Evolutionary conservation across 768 basidiomycete genomes (phyloP).

Genomic region (Boletus edulis): DNA sequence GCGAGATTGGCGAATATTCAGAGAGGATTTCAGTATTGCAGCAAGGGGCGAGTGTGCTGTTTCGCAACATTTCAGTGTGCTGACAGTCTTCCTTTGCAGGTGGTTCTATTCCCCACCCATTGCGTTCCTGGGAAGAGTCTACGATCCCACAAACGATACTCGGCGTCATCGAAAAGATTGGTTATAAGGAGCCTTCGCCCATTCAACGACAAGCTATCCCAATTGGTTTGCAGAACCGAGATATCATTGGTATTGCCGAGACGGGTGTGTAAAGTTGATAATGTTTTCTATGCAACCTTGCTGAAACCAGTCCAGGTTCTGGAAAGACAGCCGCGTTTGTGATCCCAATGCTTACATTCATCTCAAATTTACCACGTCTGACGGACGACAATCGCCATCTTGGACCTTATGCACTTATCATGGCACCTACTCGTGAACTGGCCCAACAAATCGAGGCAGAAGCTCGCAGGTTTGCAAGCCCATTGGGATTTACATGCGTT

Average conservation of each 20-base stretch:
- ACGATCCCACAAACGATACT: conserved; percentile 75
- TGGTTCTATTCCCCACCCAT: conserved; percentile 89
- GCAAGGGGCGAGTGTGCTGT: conserved; percentile 62
- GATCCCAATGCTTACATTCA: conserved; percentile 96
- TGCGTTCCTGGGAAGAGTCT: conserved; percentile 92
- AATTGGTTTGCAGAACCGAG: conserved; percentile 95
- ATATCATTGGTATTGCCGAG: conserved; percentile 98
- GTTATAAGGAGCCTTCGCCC: conserved; percentile 95
- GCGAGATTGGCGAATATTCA: conserved; percentile 98
- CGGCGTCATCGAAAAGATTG: conserved; percentile 84
- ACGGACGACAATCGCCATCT: conserved; percentile 92
- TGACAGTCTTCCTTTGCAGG: conserved; percentile 42
- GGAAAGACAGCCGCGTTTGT: conserved; percentile 99
- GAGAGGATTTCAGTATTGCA: conserved; percentile 97
- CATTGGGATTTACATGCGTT: conserved; percentile 90
- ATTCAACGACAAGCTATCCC: conserved; percentile 99
- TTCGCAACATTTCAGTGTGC: neutral
- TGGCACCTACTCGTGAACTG: conserved; percentile 97
- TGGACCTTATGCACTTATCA: conserved; percentile 89
- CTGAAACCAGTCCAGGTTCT: conserved; percentile 59
- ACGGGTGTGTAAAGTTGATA: conserved; percentile 59
- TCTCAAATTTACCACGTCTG: conserved; percentile 79
- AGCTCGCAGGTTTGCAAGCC: conserved; percentile 85
- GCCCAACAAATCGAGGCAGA: conserved; percentile 97
- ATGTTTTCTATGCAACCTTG: neutral